These are phyloP conservation scores for Irpex lacteus DNA, from an alignment of 1,284 basidiomycete genomes.

Conservation along the genomic window DNA sequence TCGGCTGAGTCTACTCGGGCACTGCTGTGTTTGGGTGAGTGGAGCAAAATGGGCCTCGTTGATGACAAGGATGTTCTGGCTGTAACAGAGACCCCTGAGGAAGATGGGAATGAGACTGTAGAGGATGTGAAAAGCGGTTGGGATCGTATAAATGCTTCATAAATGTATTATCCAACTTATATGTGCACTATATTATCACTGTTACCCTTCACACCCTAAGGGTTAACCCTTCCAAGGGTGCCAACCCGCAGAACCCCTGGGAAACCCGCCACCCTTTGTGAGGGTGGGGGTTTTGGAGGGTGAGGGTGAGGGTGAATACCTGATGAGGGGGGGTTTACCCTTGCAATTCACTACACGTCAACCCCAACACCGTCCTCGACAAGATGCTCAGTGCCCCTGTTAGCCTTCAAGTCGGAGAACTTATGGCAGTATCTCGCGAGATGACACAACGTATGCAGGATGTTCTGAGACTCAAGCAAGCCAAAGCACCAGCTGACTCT, in stretches of 20 bases:
- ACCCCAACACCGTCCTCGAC: no score
- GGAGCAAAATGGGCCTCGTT: constrained; percentile 26
- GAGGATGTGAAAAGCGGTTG: constrained; percentile 17
- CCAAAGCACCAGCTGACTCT: no score
- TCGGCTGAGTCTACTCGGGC: constrained; percentile 26
- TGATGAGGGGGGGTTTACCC: constrained; percentile 9
- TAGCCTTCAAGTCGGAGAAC: no score
- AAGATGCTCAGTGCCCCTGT: no score
- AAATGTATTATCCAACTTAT: background rate
- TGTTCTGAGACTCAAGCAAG: no score
- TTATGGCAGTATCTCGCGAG: no score
- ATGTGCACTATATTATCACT: background rate
- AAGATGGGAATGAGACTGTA: constrained; percentile 16
- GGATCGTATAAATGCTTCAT: constrained; percentile 22
- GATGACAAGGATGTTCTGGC: constrained; percentile 24
- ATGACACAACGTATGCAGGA: no score
- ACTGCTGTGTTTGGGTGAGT: constrained; percentile 30
- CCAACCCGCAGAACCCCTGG: constrained; percentile 8
- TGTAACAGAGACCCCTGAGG: constrained; percentile 15
- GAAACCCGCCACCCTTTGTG: constrained; percentile 7
- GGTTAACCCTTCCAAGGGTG: background rate
- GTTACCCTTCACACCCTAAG: background rate
- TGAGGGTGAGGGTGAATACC: constrained; percentile 8
- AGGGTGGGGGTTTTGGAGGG: constrained; percentile 10
- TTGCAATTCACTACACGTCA: constrained; percentile 13